Base-by-base conservation (phyloP, 1,284 basidiomycete genomes). In the Papiliotrema laurentii region DNA sequence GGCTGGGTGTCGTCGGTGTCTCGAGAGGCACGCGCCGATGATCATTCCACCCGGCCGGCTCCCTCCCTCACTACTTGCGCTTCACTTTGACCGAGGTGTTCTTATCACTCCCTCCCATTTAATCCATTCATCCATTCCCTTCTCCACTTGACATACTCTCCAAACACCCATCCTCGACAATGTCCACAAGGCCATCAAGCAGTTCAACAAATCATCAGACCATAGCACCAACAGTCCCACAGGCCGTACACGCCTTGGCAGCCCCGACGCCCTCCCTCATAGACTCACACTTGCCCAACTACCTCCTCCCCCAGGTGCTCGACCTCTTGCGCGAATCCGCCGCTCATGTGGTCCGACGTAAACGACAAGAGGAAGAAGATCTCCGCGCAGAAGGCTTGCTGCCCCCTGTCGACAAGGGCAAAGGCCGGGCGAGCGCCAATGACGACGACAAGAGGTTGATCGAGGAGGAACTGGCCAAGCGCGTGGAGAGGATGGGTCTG, bases 291-390 rank as follows among this genome's bases (percentile, higher is more conserved):
- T 82, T 82, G 1, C 84, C 91, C 76, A 85, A 88, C 59, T 90
- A 89, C 69, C 83, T 96, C 58, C 75, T 91, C 42, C 89, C 91
- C 49, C 85, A 87, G 63, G 79, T 85, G 58, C 84, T 89, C 51
- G 78, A 80, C 58, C 81, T 84, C 1, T 77, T 93, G 26, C 80
- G 82, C 25, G 80, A 79, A 34, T 89, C 87, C 5, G 79, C 88
- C 1, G 77, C 77, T 11, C 80, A 86, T 16, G 87, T 87, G 6
- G 77, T 81, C 1, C 78, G 80, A 36, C 79, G 84, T 39, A 75
- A 80, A 36, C 56, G 43, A 51, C 58, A 47, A 31, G 58, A 63
- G 39, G 69, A 67, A 45, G 60, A 60, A 42, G 70, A 43, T 65
- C 75, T 60, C 39, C 48, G 51, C 27, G 57, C 43, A 13, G 63